Conservation (phyloP, 2,329 filamentous ascomycete species). For the Nemania diffusa region DNA sequence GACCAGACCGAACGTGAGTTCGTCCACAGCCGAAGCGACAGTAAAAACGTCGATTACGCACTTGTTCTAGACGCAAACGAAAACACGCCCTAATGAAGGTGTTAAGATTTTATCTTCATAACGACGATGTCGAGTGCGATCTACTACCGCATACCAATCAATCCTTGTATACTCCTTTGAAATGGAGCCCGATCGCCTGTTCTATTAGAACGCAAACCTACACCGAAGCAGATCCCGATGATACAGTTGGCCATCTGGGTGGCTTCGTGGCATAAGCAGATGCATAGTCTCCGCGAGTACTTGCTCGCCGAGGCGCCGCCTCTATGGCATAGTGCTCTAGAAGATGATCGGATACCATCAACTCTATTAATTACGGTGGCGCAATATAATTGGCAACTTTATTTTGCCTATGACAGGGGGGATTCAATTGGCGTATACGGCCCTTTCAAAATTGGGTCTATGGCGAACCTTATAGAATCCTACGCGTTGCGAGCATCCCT, state of each 20-base stretch:
- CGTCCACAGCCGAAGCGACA: not conserved
- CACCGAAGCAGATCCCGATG: not conserved
- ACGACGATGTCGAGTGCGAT: not conserved
- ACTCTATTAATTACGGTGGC: conserved; percentile 1
- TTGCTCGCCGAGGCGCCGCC: not conserved
- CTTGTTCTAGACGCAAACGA: not conserved
- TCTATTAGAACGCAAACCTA: not conserved
- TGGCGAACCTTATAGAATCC: not conserved
- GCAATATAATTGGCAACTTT: conserved; percentile 7
- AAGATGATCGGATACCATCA: not conserved
- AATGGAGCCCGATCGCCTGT: not conserved
- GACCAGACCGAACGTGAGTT: not conserved
- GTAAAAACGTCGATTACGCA: not conserved
- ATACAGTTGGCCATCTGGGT: conserved; percentile 12
- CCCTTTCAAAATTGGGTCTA: conserved; percentile 12
- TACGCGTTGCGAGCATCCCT: conserved; percentile 4
- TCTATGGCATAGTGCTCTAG: not conserved
- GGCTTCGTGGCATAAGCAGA: conserved; percentile 17
- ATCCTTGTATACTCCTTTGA: not conserved
- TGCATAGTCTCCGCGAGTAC: conserved; percentile 2
- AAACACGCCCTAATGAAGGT: not conserved
- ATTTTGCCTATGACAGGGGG: conserved; percentile 15
- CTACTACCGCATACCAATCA: not conserved
- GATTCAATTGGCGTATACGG: not conserved
- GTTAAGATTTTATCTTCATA: not conserved